Conservation (phyloP, 345 rosid genomes). For the Populus alba region DNA sequence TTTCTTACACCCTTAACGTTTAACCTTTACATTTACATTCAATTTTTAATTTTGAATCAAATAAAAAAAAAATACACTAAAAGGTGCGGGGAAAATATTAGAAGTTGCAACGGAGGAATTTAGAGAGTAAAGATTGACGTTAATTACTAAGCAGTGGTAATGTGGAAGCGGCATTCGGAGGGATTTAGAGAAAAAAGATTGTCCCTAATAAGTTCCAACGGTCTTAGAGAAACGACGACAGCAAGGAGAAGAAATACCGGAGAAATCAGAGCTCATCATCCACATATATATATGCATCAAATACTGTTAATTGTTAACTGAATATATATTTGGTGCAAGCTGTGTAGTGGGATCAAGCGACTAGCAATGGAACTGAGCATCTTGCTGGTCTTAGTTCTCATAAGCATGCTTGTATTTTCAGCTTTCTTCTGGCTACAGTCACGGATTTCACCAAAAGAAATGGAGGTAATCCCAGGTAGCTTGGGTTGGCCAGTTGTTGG, state of each 20-base stretch:
- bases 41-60: too few species aligned
- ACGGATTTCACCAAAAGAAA: slow-evolving; percentile 48
- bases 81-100: fast-evolving
- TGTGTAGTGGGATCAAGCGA: background rate
- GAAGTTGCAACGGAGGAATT: too few species aligned
- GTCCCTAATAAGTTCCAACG: too few species aligned
- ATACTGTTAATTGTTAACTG: background rate
- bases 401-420: slow-evolving; percentile 24
- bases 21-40: too few species aligned
- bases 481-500: slow-evolving; percentile 63
- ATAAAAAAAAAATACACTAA: too few species aligned
- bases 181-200: too few species aligned
- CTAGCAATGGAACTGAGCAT: slow-evolving; percentile 44
- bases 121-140: too few species aligned
- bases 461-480: slow-evolving; percentile 57
- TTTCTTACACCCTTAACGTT: too few species aligned
- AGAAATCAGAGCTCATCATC: background rate
- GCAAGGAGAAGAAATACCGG: background rate
- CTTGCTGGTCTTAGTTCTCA: slow-evolving; percentile 24
- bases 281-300: background rate
- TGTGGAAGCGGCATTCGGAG: too few species aligned
- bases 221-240: background rate
- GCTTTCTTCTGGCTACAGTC: slow-evolving; percentile 23
- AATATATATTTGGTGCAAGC: background rate
- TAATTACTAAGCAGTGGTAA: too few species aligned